These are phyloP conservation scores for Fomitopsis betulina DNA, from an alignment of 1,284 basidiomycete genomes.

Conservation along the genomic window DNA sequence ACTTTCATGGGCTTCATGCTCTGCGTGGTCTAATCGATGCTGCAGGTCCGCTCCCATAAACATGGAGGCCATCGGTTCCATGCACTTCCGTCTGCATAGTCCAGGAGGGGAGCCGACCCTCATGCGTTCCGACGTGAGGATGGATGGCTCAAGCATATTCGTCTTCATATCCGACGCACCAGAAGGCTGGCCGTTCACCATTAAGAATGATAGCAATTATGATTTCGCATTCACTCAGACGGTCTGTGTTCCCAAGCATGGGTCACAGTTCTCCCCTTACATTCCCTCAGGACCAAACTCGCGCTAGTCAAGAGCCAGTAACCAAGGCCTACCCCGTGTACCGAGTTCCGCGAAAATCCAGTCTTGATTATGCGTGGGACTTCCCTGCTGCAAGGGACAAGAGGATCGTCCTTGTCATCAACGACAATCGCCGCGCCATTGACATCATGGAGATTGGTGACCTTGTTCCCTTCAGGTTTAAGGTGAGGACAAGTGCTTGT, in stretches of 20 bases:
- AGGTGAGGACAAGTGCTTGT: constrained; percentile 36
- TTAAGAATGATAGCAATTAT: constrained; percentile 88
- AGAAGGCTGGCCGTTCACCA: constrained; percentile 84
- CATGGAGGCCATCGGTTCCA: constrained; percentile 86
- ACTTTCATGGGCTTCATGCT: constrained; percentile 4
- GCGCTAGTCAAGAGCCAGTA: constrained; percentile 32
- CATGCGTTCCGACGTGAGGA: constrained; percentile 78
- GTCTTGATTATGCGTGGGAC: constrained; percentile 89
- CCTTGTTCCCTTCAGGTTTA: constrained; percentile 86
- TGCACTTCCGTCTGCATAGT: constrained; percentile 69
- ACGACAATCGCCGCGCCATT: constrained; percentile 66
- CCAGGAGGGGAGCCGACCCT: constrained; percentile 49
- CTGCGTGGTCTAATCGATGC: background rate
- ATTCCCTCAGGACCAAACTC: constrained; percentile 43
- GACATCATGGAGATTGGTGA: constrained; percentile 98
- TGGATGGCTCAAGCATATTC: constrained; percentile 90
- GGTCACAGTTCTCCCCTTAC: background rate
- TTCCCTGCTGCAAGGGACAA: constrained; percentile 85
- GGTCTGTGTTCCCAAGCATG: constrained; percentile 35
- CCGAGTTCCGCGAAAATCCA: constrained; percentile 53
- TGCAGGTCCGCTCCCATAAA: constrained; percentile 89
- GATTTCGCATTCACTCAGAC: constrained; percentile 73
- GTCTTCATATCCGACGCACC: constrained; percentile 68
- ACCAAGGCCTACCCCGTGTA: constrained; percentile 42
- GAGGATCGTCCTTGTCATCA: constrained; percentile 68